A percentile compares a stretch with the other conserved stretches of the same genome.
Evolutionary conservation across 192 early-diverging fungal genomes (phyloP).

Genomic region (Coemansia sp.): DNA sequence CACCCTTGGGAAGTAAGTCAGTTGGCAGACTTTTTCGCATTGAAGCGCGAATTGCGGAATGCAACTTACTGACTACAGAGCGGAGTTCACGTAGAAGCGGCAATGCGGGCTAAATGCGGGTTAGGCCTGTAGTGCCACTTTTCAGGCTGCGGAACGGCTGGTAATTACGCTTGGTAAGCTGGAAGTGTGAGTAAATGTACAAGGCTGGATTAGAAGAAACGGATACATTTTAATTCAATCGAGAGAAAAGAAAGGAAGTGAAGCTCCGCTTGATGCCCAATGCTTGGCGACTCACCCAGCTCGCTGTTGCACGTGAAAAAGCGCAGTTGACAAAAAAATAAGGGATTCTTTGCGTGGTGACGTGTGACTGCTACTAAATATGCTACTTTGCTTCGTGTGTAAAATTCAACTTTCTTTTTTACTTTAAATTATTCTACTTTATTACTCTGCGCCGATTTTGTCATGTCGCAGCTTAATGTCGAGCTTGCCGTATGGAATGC

Average conservation of each 20-base stretch:
- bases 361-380: background rate
- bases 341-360: background rate
- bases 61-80: background rate
- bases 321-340: background rate
- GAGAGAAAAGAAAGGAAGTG: background rate
- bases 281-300: background rate
- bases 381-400: background rate
- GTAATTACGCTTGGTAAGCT: background rate
- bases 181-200: background rate
- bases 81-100: background rate
- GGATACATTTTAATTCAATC: background rate
- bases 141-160: background rate
- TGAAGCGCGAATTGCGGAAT: background rate
- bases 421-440: background rate
- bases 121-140: background rate
- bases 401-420: background rate
- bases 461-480: slow-evolving; percentile 36
- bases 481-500: slow-evolving; percentile 49
- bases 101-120: background rate
- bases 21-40: slow-evolving; percentile 8
- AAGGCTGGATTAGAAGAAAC: background rate
- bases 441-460: background rate
- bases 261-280: too few species aligned
- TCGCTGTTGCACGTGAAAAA: background rate
- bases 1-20: background rate